phyloP scores from a whole-genome alignment of 2,329 filamentous ascomycete genomes.

The Aureobasidium subglaciale region DNA sequence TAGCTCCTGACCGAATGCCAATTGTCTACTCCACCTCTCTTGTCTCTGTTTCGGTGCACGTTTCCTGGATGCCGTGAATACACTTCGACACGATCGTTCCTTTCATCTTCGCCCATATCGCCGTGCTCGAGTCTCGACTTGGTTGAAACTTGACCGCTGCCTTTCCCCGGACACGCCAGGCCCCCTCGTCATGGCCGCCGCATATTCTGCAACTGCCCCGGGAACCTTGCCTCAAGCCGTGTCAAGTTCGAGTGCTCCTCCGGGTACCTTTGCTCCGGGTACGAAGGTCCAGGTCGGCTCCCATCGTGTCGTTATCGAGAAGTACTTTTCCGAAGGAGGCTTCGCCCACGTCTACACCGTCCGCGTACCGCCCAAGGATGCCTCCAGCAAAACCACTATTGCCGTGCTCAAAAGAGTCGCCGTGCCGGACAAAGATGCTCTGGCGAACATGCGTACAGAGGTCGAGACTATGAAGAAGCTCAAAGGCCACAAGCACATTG shows the following conservation, averaged over 20 bases:
- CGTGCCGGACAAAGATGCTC: constrained; percentile 87
- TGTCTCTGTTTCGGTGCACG: not conserved
- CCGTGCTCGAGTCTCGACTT: not conserved
- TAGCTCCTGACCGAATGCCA: constrained; percentile 1
- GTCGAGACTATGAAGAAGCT: constrained; percentile 99
- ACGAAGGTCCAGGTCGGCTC: constrained; percentile 95
- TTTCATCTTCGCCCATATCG: not conserved
- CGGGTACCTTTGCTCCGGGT: constrained; percentile 81
- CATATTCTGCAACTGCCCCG: constrained; percentile 7
- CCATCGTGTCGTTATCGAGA: constrained; percentile 89
- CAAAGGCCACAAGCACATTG: constrained; percentile 91
- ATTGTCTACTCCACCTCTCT: not conserved
- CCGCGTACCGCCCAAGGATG: constrained; percentile 66
- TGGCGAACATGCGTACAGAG: constrained; percentile 95
- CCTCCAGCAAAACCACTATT: constrained; percentile 60
- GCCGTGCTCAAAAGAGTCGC: constrained; percentile 92
- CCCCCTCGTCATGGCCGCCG: constrained; percentile 10
- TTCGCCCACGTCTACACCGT: constrained; percentile 99
- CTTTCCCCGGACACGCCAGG: constrained; percentile 7
- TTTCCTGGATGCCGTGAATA: not conserved
- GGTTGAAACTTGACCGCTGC: not conserved
- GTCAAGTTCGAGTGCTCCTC: constrained; percentile 28
- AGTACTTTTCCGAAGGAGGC: constrained; percentile 94
- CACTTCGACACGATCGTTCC: not conserved
- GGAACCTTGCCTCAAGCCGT: not conserved